A percentile compares a stretch with the other conserved stretches of the same genome.
Evolutionary conservation across 1,139 yeast genomes (phyloP).

Genomic region (Saccharomyces pastorianus): DNA sequence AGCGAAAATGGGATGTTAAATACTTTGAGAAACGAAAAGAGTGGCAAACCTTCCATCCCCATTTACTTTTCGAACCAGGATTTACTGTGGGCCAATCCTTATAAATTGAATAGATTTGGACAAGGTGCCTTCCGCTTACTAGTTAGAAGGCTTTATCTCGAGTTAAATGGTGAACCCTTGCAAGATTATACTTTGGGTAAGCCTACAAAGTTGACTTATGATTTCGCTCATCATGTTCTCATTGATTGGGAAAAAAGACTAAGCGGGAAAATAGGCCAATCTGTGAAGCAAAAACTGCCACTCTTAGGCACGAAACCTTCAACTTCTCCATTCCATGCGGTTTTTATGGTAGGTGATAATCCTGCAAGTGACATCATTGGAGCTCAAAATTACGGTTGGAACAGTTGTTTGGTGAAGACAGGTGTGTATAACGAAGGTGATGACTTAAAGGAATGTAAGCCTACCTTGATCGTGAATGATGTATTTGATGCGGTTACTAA

Average conservation of each 20-base stretch:
- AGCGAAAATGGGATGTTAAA: constrained; percentile 61
- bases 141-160: constrained; percentile 55
- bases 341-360: constrained; percentile 94
- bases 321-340: constrained; percentile 37
- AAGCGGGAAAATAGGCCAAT: constrained; percentile 14
- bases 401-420: constrained; percentile 69
- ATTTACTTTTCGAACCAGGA: constrained; percentile 83
- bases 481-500: constrained; percentile 33
- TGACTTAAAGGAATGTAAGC: constrained; percentile 32
- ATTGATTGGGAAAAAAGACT: constrained; percentile 48
- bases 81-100: constrained; percentile 85
- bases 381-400: constrained; percentile 84
- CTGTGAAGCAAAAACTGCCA: constrained; percentile 19
- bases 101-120: constrained; percentile 72
- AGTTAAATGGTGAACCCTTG: constrained; percentile 46
- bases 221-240: constrained; percentile 69
- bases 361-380: constrained; percentile 90
- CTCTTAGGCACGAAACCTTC: constrained; percentile 20
- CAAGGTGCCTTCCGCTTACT: constrained; percentile 80
- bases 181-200: constrained; percentile 69
- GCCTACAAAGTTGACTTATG: constrained; percentile 74
- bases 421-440: constrained; percentile 81
- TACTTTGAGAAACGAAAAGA: constrained; percentile 39
- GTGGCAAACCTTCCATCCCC: constrained; percentile 56
- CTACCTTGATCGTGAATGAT: constrained; percentile 35